Base-by-base conservation (phyloP, 495 filamentous ascomycete species). In the Tuber aestivum region DNA sequence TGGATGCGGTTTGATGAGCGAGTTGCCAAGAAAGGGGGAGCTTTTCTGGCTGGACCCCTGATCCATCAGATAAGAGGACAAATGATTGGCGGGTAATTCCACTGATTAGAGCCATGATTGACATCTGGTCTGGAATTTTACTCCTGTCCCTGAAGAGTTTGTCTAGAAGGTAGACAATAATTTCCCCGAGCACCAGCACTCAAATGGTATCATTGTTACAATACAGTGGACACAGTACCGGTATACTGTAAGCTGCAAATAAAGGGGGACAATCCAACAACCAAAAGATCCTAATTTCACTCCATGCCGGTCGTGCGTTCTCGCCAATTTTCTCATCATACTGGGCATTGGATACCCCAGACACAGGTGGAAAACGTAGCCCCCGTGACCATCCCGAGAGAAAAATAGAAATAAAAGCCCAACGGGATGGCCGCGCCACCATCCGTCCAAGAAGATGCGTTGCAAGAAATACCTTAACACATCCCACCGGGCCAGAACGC, bases 401-500 rank as follows among this genome's bases (percentile, higher is more conserved):
- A 89, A 6, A 80, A 72, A 87, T 87, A 89, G 74, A 86, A 0
- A n/a, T n/a, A n/a, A n/a, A n/a, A n/a, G n/a, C n/a, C 87, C 89
- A 48, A 90, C 41, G 2, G 90, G 77, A 70, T 78, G 75, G 20
- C 83, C 83, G 10, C 82, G 71, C n/a, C 41, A 88, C 69, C 2
- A 89, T 18, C 81, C 87, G 74, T n/a, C 87, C 85, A 18, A 88
- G 88, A 7, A 89, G 75, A 4, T 86, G 84, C 7, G 90, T 85
- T 2, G 89, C 88, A 16, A 90, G 81, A 27, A 84, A 84, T 75
- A 88, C 89, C 21, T 88, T 87, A 27, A 89, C 71, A 9, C 89
- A 87, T 83, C n/a, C n/a, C n/a, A n/a, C 90, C 0, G 89, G 89
- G 76, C 90, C 88, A 0, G 88, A 87, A 71, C 88, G 90, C 74